Conservation (phyloP, 805 yeast genomes). For the Saccharomycopsis vini region DNA sequence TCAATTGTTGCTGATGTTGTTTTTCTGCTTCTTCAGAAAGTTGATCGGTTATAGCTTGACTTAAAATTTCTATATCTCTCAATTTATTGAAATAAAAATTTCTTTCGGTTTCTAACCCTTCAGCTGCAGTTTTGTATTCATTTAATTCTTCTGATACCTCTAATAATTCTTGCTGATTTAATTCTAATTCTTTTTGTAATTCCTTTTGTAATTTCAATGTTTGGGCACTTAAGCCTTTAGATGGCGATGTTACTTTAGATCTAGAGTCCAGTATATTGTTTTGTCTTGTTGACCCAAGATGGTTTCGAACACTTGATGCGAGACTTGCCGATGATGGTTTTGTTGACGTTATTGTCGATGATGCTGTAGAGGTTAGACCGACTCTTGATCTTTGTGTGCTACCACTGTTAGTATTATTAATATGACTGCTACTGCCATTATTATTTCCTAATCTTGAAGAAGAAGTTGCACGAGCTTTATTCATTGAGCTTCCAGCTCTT, state of each 20-base stretch:
- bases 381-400: too few relatives aligned
- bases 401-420: not conserved
- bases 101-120: constrained; percentile 70
- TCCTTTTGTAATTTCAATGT: constrained; percentile 27
- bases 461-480: constrained; percentile 2
- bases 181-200: constrained; percentile 41
- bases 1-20: constrained; percentile 23
- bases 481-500: constrained; percentile 9
- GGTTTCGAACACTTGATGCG: too few relatives aligned
- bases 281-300: too few relatives aligned
- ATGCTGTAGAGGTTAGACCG: too few relatives aligned
- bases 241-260: too few relatives aligned
- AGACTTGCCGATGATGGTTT: too few relatives aligned
- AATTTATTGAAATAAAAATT: constrained; percentile 85
- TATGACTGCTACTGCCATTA: not conserved
- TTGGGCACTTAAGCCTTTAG: too few relatives aligned
- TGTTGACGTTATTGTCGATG: too few relatives aligned
- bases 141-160: constrained; percentile 41
- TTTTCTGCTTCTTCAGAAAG: constrained; percentile 34
- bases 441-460: too few relatives aligned
- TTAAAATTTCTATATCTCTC: constrained; percentile 76
- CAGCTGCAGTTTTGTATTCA: constrained; percentile 51
- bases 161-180: constrained; percentile 34
- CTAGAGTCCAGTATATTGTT: too few relatives aligned
- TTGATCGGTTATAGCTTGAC: constrained; percentile 53